Percentiles rank a stretch among this genome's conserved stretches.
Conservation (phyloP, 768 basidiomycete genomes). For the Tephrocybe sp. region DNA sequence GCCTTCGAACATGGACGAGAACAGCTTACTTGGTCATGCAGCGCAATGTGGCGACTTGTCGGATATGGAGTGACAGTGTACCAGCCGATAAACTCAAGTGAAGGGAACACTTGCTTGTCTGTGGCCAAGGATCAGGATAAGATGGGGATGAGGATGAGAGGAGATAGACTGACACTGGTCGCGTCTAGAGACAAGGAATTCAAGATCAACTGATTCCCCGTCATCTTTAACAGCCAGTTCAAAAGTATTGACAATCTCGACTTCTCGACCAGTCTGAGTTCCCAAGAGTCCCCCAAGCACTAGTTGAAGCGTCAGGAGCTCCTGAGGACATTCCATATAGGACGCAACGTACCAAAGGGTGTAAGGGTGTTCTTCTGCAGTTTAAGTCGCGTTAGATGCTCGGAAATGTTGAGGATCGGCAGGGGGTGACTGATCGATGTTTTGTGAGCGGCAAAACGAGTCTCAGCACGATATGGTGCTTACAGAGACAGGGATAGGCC, state of each 20-base stretch:
- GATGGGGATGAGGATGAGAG: slow-evolving; percentile 1
- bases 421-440: slow-evolving; percentile 78
- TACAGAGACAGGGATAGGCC: slow-evolving; percentile 77
- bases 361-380: slow-evolving; percentile 62
- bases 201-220: slow-evolving; percentile 70
- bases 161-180: slow-evolving; percentile 71
- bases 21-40: slow-evolving; percentile 78
- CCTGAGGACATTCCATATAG: not conserved
- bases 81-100: slow-evolving; percentile 97
- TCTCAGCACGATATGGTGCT: slow-evolving; percentile 24
- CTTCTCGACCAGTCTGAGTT: slow-evolving; percentile 90
- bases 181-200: slow-evolving; percentile 76
- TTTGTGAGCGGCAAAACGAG: slow-evolving; percentile 9
- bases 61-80: slow-evolving; percentile 85
- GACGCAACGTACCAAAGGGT: slow-evolving; percentile 60
- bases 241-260: slow-evolving; percentile 97
- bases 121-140: slow-evolving; percentile 11
- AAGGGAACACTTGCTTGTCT: slow-evolving; percentile 99
- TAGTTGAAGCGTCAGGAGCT: slow-evolving; percentile 28
- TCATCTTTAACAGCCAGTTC: slow-evolving; percentile 73
- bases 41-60: slow-evolving; percentile 68
- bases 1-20: not conserved
- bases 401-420: slow-evolving; percentile 95
- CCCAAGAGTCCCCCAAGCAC: slow-evolving; percentile 94
- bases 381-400: slow-evolving; percentile 86